phyloP scores from a whole-genome alignment of 805 yeast species.

The Hanseniaspora singularis region DNA sequence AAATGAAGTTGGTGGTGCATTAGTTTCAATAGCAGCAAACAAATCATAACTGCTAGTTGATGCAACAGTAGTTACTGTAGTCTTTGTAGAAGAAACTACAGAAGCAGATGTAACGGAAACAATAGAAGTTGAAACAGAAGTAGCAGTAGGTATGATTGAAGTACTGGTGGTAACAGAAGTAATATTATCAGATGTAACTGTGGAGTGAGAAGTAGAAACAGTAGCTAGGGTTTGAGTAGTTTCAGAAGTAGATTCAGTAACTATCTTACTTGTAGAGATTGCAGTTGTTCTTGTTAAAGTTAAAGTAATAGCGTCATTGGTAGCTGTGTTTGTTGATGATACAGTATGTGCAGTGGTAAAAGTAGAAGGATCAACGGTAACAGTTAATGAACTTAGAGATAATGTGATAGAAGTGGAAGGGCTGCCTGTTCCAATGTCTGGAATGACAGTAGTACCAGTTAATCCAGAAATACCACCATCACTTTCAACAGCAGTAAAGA shows the following conservation, averaged over 20 bases:
- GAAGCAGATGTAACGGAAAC: slow-evolving; percentile 12
- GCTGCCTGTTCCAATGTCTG: slow-evolving; percentile 24
- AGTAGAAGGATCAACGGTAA: slow-evolving; percentile 26
- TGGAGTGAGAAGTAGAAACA: slow-evolving; percentile 17
- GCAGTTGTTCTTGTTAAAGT: slow-evolving; percentile 15
- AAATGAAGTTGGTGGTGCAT: slow-evolving; percentile 38
- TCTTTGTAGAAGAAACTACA: slow-evolving; percentile 14
- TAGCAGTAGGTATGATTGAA: background rate
- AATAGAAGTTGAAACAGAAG: slow-evolving; percentile 5
- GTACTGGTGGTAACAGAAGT: slow-evolving; percentile 1
- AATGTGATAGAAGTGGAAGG: slow-evolving; percentile 27
- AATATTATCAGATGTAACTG: slow-evolving; percentile 10
- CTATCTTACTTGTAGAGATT: slow-evolving; percentile 10
- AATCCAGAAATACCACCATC: slow-evolving; percentile 17
- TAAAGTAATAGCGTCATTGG: slow-evolving; percentile 10
- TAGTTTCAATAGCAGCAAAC: slow-evolving; percentile 38
- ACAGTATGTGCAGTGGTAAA: slow-evolving; percentile 21
- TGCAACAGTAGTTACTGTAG: slow-evolving; percentile 19
- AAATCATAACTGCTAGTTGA: slow-evolving; percentile 30
- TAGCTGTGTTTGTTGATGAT: slow-evolving; percentile 15
- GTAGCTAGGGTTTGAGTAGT: slow-evolving; percentile 15
- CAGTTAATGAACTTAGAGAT: slow-evolving; percentile 25
- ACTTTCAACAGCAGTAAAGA: slow-evolving; percentile 17
- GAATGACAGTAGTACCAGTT: slow-evolving; percentile 27
- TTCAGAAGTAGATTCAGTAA: slow-evolving; percentile 3